Base-by-base conservation (phyloP, 257 asterid genomes). In the Solanum chilense region DNA sequence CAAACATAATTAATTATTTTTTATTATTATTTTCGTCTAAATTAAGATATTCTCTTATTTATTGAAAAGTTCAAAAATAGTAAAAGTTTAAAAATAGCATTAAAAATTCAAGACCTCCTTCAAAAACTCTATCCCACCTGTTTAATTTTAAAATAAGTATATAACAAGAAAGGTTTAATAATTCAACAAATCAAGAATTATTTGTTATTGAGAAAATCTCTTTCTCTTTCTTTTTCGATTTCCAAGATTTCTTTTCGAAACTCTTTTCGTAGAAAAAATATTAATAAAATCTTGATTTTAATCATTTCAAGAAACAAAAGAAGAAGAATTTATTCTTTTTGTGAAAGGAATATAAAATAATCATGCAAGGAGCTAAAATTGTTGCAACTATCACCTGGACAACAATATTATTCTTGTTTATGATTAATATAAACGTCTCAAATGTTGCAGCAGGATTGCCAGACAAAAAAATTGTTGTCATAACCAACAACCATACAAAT, bases 401-500 rank as follows among this genome's bases (percentile, higher is more conserved):
- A n/a, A 76, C 39, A 78, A 45, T 78, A 41, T 15, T 71, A 1
- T 29, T 71, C 2, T 70, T 44, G 6, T n/a, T 39, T 6, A 27
- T 83, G 70, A 58, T 56, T 0, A 47, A 18, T 33, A 71, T 31
- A 16, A 70, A 71, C 13, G 10, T 82, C 6, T 14, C 69, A 78
- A 27, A 15, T 8, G 41, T 78, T 4, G 42, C 39, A 23, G 82
- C 87, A 12, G 5, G 39, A 39, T n/a, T 47, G 1, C 15, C 27
- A 1, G 33, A 52, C 1, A 7, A 58, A 4, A 93, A 88, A 86
- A 15, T 3, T 2, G 52, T 94, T 4, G 81, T 69, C n/a, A 27
- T 94, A 11, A 93, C 97, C 33, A 94, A 94, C 90, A 93, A 90
- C 89, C 97, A 93, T 92, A 92, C 94, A 2, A 93, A 91, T 89